Evolutionary conservation across 495 filamentous ascomycete species (phyloP), one percentile per base, ranked within the genome.

Genomic region (Hypoxylon trugodes): DNA sequence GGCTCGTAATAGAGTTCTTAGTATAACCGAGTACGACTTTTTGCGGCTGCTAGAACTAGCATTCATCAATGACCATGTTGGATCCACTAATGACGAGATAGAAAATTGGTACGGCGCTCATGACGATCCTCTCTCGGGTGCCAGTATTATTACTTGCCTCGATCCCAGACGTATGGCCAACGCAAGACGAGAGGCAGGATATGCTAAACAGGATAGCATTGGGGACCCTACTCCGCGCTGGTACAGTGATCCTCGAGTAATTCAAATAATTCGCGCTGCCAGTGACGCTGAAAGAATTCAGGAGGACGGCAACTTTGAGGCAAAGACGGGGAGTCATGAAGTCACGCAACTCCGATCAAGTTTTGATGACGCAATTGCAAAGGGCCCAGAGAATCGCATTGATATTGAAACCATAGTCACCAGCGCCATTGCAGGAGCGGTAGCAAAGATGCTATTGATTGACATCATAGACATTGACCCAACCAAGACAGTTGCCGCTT

Each of bases 171-270:
- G 16, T 13, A 47, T 47, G 43, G 43, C 43, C n/a, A n/a, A n/a
- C n/a, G n/a, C n/a, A n/a, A 1, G 43, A 47, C 1, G 30, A 18
- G 43, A 47, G 24, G 22, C 24, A n/a, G n/a, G n/a, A n/a, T n/a
- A n/a, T n/a, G n/a, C n/a, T n/a, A n/a, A n/a, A n/a, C n/a, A n/a
- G n/a, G n/a, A n/a, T n/a, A n/a, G n/a, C n/a, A n/a, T n/a, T n/a
- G n/a, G n/a, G n/a, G 43, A 25, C 43, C 43, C 43, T 8, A 47
- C 43, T 25, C 43, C 43, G 10, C 43, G 43, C 12, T 47, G 43
- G 43, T 47, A 47, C 43, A 47, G 43, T 25, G 43, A 47, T 15
- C 22, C 43, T 1, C 43, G 43, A 47, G 43, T 47, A 2, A 25
- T 25, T 1, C 43, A 47, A 24, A 25, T 47, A 13, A 47, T 47